Percentiles rank a stretch among this genome's conserved stretches.
These are phyloP conservation scores for Hymenotorrendiella dingleyae DNA, from an alignment of 2,329 filamentous ascomycete genomes.

Conservation along the genomic window DNA sequence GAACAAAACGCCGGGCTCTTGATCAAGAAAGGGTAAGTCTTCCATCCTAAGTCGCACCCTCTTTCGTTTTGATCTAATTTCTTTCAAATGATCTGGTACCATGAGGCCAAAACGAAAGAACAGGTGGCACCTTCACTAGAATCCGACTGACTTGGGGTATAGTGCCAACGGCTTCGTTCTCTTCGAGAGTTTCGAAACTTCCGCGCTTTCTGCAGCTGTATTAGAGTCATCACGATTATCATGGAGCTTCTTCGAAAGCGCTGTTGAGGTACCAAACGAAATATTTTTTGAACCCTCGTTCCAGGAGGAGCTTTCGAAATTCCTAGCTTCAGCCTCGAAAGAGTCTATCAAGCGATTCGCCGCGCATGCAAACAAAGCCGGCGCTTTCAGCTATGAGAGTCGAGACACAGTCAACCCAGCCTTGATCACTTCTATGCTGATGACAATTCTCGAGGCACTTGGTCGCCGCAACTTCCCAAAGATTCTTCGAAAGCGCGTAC, in stretches of 20 bases:
- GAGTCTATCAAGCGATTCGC: conserved; percentile 49
- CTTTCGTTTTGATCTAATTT: no score
- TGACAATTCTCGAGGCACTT: conserved; percentile 52
- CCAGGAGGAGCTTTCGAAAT: conserved; percentile 40
- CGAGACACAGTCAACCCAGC: conserved; percentile 53
- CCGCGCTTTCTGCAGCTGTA: conserved; percentile 45
- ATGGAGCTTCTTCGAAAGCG: conserved; percentile 55
- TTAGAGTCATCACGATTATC: conserved; percentile 44
- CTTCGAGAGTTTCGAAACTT: conserved; percentile 58
- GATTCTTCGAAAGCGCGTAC: conserved; percentile 48
- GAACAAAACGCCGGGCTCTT: conserved; percentile 45
- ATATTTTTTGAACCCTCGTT: conserved; percentile 39
- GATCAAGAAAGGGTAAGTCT: no score
- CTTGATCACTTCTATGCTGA: conserved; percentile 53
- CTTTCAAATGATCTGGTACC: no score
- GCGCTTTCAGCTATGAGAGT: conserved; percentile 41
- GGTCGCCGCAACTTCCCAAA: conserved; percentile 36
- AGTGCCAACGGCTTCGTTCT: conserved; percentile 28
- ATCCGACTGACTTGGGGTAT: conserved; percentile 1
- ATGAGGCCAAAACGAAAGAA: no score
- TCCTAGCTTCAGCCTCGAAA: conserved; percentile 50
- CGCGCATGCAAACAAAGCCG: conserved; percentile 46
- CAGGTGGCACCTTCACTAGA: no score
- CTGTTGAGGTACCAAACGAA: conserved; percentile 39
- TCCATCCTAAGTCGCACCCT: no score